phyloP scores from a whole-genome alignment of 176 grass and related monocot species.

The Elaeis guineensis region DNA sequence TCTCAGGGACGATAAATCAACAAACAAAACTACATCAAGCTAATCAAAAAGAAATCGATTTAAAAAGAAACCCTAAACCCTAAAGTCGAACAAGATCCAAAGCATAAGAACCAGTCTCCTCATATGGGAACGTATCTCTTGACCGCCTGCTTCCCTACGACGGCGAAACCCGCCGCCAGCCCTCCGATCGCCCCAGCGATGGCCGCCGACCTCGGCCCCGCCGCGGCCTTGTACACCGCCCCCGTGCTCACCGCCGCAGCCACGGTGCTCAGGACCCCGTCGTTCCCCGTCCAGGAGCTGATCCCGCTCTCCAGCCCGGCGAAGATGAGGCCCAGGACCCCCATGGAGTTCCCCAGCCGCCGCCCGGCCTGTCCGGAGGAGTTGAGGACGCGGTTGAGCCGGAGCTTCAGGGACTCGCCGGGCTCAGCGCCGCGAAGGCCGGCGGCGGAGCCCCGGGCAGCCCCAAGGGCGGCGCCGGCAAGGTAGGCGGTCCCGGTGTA shows the following conservation, averaged over 20 bases:
- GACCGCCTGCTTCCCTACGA: constrained; percentile 14
- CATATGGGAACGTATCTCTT: constrained; percentile 26
- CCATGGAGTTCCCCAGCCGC: not conserved
- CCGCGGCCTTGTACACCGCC: constrained; percentile 16
- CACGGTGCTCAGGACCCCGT: constrained; percentile 1
- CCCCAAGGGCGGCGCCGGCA: not conserved
- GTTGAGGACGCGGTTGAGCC: constrained; percentile 7
- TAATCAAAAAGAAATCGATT: no score
- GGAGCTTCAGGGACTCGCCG: not conserved
- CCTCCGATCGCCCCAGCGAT: constrained; percentile 21
- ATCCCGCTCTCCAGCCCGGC: constrained; percentile 3
- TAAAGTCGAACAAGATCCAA: no score
- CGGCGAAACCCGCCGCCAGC: constrained; percentile 14
- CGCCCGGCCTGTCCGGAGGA: constrained; percentile 6
- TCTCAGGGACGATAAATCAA: no score
- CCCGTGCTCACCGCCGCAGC: constrained; percentile 3
- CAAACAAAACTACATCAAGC: no score
- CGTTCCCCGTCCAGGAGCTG: not conserved
- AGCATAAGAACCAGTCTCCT: not conserved
- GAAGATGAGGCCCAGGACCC: constrained; percentile 4
- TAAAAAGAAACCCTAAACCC: no score
- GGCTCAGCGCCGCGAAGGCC: not conserved
- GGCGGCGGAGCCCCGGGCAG: no score
- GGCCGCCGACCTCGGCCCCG: constrained; percentile 21
- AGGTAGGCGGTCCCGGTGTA: constrained; percentile 15